Base-by-base conservation (phyloP, 306 rosid genomes). In the Trifolium dubium region DNA sequence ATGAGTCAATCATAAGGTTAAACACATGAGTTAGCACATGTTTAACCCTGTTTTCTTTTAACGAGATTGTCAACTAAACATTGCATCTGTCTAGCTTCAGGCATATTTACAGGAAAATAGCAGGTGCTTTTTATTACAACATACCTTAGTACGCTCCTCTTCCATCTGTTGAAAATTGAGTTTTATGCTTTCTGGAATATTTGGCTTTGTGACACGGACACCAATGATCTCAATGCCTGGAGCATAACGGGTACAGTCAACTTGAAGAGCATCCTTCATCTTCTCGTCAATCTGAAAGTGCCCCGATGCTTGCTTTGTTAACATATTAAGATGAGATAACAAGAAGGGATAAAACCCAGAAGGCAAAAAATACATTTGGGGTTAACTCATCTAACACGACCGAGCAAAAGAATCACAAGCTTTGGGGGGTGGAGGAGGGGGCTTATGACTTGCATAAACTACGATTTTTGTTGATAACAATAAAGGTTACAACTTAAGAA, bases 241-340 rank as follows among this genome's bases (percentile, higher is more conserved):
- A 65, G 99, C 99, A 88, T 94, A 92, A 34, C 80, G 90, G 7
- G 95, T 94, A 81, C 97, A 92, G 69, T 88, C 97, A 84, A 60
- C 94, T 84, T 94, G 99, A 77, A 92, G 96, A 44, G 97, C 92
- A 41, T 92, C 97, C 86, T 91, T 91, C 98, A 94, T 94, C 83
- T 77, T 87, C 78, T 94, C 98, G 71, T 88, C 99, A 80, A 94
- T 94, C 99, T 94, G 85, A 82, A 79, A 81, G 60, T 44, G 49
- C 51, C 64, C 44, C 74, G 50, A 17, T 54, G 17, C 1, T 46
- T 60, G 18, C 30, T 12, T 62, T 32, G 74, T 79, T 46, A 77
- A n/a, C 14, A 59, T 19, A 62, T 64, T 39, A 40, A 6, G 39
- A 50, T 44, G 40, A 37, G 6, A 17, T 35, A 18, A 66, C 61